Conservation (phyloP, 495 filamentous ascomycete species). For the Trichocladium antarcticum region DNA sequence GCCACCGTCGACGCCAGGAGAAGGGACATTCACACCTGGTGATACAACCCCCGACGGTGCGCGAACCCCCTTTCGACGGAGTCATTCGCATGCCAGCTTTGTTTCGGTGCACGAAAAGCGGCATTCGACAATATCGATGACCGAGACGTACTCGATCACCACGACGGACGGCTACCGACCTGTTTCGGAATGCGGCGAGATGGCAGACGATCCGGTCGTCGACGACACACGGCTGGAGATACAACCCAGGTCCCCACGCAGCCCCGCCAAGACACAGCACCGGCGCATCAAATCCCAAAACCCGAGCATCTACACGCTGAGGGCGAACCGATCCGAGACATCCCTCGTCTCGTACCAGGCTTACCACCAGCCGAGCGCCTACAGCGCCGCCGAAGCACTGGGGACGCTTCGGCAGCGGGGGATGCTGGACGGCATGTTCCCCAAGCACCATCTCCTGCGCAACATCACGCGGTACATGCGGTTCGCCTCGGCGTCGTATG, state of each 20-base stretch:
- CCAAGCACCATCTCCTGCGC: constrained; percentile 51
- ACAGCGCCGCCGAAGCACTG: constrained; percentile 46
- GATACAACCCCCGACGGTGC: not conserved
- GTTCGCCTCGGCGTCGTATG: constrained; percentile 69
- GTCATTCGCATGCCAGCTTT: constrained; percentile 36
- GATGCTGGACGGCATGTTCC: constrained; percentile 52
- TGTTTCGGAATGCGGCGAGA: constrained; percentile 3
- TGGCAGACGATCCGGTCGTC: not conserved
- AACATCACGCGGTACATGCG: constrained; percentile 68
- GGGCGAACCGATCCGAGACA: constrained; percentile 51
- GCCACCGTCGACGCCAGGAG: not conserved
- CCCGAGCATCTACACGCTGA: constrained; percentile 61
- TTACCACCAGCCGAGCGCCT: constrained; percentile 39
- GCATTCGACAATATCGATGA: constrained; percentile 48
- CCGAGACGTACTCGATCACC: constrained; percentile 49
- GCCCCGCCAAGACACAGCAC: constrained; percentile 15
- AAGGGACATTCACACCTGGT: constrained; percentile 14
- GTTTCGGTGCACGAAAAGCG: constrained; percentile 44
- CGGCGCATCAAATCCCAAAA: constrained; percentile 29
- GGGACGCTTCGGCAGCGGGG: constrained; percentile 46
- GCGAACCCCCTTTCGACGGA: constrained; percentile 4
- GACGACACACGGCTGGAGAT: constrained; percentile 4
- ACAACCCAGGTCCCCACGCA: constrained; percentile 2
- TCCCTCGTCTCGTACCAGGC: constrained; percentile 51
- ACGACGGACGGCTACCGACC: constrained; percentile 26